Conservation (phyloP, 257 asterid species). For the Asclepias syriaca region DNA sequence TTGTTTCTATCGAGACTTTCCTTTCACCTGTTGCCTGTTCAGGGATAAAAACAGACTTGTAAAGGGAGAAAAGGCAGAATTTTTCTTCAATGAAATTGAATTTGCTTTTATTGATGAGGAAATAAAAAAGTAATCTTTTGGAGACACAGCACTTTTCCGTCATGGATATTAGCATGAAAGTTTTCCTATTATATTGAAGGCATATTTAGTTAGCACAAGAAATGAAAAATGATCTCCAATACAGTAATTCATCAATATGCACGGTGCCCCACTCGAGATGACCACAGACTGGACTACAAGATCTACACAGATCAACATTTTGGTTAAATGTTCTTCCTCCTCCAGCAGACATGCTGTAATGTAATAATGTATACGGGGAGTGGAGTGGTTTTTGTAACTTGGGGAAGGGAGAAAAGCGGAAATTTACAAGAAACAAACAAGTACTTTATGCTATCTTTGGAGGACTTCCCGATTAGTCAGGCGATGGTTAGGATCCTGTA, state of each 20-base stretch:
- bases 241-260: background rate
- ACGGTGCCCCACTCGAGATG: background rate
- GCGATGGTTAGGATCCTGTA: background rate
- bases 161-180: background rate
- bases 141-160: background rate
- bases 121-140: background rate
- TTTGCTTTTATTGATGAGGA: background rate
- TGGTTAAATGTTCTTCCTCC: background rate
- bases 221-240: background rate
- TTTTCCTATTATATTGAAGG: background rate
- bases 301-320: background rate
- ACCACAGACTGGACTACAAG: background rate
- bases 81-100: background rate
- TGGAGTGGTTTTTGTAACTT: background rate
- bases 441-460: background rate
- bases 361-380: background rate
- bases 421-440: background rate
- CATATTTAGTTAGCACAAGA: background rate
- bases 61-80: background rate
- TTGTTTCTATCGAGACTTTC: constrained; percentile 9
- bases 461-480: background rate
- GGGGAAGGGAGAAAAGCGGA: background rate
- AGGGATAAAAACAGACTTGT: background rate
- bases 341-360: background rate
- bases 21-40: constrained; percentile 1